Conservation (phyloP, 495 filamentous ascomycete species). For the Astrocystis sublimbata region DNA sequence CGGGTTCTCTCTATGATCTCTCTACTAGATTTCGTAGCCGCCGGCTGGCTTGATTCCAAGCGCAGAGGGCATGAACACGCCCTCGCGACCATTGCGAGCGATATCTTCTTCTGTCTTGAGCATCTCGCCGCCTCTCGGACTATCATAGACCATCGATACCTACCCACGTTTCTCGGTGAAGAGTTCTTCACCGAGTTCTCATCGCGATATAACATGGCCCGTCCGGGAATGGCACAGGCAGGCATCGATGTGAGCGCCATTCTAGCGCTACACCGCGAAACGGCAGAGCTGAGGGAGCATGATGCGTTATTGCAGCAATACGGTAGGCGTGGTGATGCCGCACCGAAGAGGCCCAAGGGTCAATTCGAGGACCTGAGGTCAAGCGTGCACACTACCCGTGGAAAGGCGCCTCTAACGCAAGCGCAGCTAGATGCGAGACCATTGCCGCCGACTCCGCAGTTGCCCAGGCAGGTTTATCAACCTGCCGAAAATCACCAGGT, state of each 20-base stretch:
- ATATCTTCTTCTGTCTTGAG: conserved; percentile 28
- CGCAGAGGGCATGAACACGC: conserved; percentile 12
- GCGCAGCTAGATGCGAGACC: background rate
- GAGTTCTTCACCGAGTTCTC: conserved; percentile 33
- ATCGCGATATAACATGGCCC: conserved; percentile 4
- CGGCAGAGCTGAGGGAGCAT: conserved; percentile 18
- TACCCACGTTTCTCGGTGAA: conserved; percentile 27
- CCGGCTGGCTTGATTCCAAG: conserved; percentile 21
- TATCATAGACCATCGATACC: background rate
- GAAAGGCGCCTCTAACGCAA: background rate
- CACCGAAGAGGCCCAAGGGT: background rate
- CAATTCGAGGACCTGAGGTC: conserved; percentile 22
- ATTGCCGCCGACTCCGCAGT: background rate
- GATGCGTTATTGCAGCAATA: conserved; percentile 23
- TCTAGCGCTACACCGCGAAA: conserved; percentile 15
- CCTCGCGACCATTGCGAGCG: conserved; percentile 16
- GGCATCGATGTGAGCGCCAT: conserved; percentile 29
- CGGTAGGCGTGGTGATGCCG: conserved; percentile 7
- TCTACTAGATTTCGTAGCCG: conserved; percentile 28
- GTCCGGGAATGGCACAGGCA: conserved; percentile 23
- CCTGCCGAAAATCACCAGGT: no score
- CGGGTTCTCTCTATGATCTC: conserved; percentile 26
- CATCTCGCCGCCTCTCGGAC: conserved; percentile 9
- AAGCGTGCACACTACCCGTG: conserved; percentile 13
- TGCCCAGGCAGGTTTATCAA: background rate